These are phyloP conservation scores for Kluyveromyces lactis DNA, from an alignment of 805 yeast species.

Conservation along the genomic window DNA sequence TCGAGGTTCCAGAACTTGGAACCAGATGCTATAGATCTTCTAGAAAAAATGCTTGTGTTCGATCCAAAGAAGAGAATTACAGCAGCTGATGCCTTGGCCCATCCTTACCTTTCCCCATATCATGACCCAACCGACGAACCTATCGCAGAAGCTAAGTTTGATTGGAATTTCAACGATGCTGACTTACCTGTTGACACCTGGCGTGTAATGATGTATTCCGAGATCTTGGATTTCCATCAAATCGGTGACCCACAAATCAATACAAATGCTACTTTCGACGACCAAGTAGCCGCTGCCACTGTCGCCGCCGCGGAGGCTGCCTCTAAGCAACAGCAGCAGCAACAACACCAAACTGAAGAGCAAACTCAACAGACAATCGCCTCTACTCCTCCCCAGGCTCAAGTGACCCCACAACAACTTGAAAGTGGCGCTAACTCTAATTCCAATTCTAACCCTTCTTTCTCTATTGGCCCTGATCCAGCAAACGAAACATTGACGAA, in stretches of 20 bases:
- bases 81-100: constrained; percentile 83
- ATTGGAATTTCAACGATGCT: constrained; percentile 97
- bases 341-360: constrained; percentile 5
- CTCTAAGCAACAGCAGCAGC: constrained; percentile 22
- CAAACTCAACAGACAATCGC: constrained; percentile 2
- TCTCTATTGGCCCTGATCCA: constrained; percentile 6
- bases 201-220: constrained; percentile 99
- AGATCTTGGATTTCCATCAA: constrained; percentile 92
- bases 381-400: constrained; percentile 1
- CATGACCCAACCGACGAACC: constrained; percentile 99
- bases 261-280: constrained; percentile 29
- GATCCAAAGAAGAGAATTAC: constrained; percentile 93
- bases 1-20: constrained; percentile 75
- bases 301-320: constrained; percentile 30
- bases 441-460: background rate
- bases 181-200: constrained; percentile 96
- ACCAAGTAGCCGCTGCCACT: constrained; percentile 31
- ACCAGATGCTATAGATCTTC: constrained; percentile 79
- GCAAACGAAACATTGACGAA: constrained; percentile 19
- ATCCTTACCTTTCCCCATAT: constrained; percentile 88
- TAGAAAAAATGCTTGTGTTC: constrained; percentile 85
- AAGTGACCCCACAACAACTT: constrained; percentile 1
- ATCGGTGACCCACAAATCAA: constrained; percentile 46
- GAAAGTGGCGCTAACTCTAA: background rate
- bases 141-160: constrained; percentile 82